Evolutionary conservation across 2,329 filamentous ascomycete genomes (phyloP), one percentile per base, ranked within the genome.

Genomic region (Colletotrichum paranaense): DNA sequence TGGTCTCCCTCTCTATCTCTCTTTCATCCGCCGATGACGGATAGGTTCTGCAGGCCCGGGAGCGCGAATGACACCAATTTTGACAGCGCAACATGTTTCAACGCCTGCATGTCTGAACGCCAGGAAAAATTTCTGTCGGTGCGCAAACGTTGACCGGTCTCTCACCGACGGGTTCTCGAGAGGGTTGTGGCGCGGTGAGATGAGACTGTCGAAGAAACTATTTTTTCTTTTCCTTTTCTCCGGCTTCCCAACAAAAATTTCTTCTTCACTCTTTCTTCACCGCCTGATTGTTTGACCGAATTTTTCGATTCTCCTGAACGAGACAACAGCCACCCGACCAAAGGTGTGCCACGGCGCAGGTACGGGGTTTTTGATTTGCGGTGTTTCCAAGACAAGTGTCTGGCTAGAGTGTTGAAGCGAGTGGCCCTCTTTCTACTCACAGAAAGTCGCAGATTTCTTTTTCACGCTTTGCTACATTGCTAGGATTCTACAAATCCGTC

Each of bases 211-310:
- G 30, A 55, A n/a, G 28, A 38, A 28, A 6, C 2, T 6, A 42
- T 24, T 24, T 8, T 14, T 4, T 26, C 19, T 30, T 22, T 22
- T 53, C 38, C 38, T 38, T 26, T 46, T 22, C 22, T 53, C 38
- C 38, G 42, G 24, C 49, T 55, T 72, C 68, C 65, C 69, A 72
- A 72, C 69, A 68, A 68, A 63, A 49, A 22, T 49, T 49, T 49
- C 42, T 49, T 49, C 7, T 63, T 14, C 16, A 9, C 38, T 35
- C 58, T 59, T 72, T 68, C 38, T 65, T 68, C 64, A 72, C 68
- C 69, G 69, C 69, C 35, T 62, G 9, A 59, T 72, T 69, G 70
- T 69, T 69, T 69, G 70, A 55, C 66, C 53, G 55, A 55, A 28
- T 46, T 55, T 28, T 56, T 30, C 16, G 32, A 19, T 46, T 49